Base-by-base conservation (phyloP, 139 green algal species). In the Chlorella sp. region DNA sequence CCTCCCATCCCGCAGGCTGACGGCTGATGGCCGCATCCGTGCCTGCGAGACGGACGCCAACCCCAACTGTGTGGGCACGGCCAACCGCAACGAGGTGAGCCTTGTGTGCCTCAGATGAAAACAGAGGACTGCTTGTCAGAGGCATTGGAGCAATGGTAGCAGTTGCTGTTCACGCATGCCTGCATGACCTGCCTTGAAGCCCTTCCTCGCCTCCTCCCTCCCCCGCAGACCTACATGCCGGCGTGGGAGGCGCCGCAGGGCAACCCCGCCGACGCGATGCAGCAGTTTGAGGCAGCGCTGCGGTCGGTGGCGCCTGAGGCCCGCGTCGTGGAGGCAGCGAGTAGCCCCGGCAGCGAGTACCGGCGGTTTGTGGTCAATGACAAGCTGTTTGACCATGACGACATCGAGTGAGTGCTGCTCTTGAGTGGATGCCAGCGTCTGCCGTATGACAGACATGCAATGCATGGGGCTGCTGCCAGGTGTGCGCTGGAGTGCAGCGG, bases 21-120 rank as follows among this genome's bases (percentile, higher is more conserved):
- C 56, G 0, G 13, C 56, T 2, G 74, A 85, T 6, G 63, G 62
- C 1, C 62, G 65, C 16, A 87, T 90, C n/a, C 74, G 74, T 4
- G 38, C 65, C 47, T 92, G 89, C 44, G 74, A 80, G 1, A 82
- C 68, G 11, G 83, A 74, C 47, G 74, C 91, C 9, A 94, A 96
- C 67, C 91, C 91, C 12, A 96, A 96, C 82, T 96, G 93, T 51
- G 74, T 95, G 0, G 90, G 79, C 57, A 94, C 93, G 15, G 83
- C 89, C 20, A 85, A 69, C 44, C 84, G 88, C 23, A 94, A 88
- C 63, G 73, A 78, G 17, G 73, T 80, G 80, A 68, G 56, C 7
- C 7, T 7, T n/a, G 44, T 11, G 44, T 55, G 44, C 44, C 11
- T 55, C 44, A 55, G 44, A 11, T 7, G 44, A 7, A 55, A 60